A percentile compares a stretch with the other conserved stretches of the same genome.
phyloP scores from a whole-genome alignment of 2,329 filamentous ascomycete species.

The Teratosphaeria gauchensis region DNA sequence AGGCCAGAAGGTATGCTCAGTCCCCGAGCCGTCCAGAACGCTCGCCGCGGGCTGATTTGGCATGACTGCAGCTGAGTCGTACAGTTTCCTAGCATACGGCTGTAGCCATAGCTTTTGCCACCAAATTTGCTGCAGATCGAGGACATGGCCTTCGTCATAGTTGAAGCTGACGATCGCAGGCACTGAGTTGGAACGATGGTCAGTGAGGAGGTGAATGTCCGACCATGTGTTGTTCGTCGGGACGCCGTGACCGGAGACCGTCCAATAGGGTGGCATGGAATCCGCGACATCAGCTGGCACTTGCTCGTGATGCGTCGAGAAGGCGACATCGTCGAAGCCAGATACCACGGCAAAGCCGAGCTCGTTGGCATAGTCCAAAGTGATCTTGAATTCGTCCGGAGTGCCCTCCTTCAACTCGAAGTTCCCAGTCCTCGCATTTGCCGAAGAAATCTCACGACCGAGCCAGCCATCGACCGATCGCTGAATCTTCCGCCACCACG shows the following conservation, averaged over 20 bases:
- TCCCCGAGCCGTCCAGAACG: not conserved
- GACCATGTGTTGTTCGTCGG: not conserved
- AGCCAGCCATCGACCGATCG: not conserved
- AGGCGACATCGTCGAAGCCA: not conserved
- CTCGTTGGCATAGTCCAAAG: slow-evolving; percentile 13
- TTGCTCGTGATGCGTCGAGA: not conserved
- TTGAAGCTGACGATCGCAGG: not conserved
- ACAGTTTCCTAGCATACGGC: not conserved
- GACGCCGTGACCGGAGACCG: not conserved
- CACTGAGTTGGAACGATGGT: not conserved
- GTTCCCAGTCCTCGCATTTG: not conserved
- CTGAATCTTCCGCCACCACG: not conserved
- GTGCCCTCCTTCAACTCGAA: slow-evolving; percentile 10
- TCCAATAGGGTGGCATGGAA: not conserved
- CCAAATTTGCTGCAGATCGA: not conserved
- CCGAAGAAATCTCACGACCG: not conserved
- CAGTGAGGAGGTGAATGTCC: not conserved
- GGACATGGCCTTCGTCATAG: not conserved
- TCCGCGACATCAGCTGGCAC: not conserved
- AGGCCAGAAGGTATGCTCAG: not conserved
- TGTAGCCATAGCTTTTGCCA: not conserved
- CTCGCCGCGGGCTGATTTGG: not conserved
- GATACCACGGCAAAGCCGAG: slow-evolving; percentile 2
- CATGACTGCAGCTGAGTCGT: not conserved
- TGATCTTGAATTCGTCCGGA: slow-evolving; percentile 12